Conservation (phyloP, 805 yeast species). For the Cyberlindnera xylosilytica region DNA sequence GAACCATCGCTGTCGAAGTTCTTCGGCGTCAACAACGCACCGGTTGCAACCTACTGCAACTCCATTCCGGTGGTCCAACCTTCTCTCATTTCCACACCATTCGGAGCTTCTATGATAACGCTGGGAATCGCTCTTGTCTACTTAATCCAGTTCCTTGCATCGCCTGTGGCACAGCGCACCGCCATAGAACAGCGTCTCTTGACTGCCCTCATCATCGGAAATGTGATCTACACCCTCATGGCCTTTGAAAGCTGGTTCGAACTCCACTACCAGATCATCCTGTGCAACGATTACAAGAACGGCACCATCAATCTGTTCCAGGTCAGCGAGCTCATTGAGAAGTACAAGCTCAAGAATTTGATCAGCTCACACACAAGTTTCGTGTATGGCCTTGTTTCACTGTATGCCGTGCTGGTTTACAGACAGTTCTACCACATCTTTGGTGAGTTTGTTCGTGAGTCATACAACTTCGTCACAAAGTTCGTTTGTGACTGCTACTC, state of each 20-base stretch:
- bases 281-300: constrained; percentile 29
- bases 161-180: constrained; percentile 6
- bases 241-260: constrained; percentile 27
- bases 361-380: background rate
- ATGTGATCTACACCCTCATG: constrained; percentile 13
- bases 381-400: background rate
- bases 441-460: constrained; percentile 8
- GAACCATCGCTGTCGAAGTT: constrained; percentile 11
- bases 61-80: constrained; percentile 24
- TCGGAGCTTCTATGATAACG: constrained; percentile 23
- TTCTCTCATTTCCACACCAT: constrained; percentile 24
- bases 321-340: constrained; percentile 23
- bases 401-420: constrained; percentile 17
- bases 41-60: constrained; percentile 24
- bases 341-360: constrained; percentile 16
- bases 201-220: constrained; percentile 22
- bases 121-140: constrained; percentile 17
- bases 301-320: constrained; percentile 25
- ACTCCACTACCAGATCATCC: constrained; percentile 20
- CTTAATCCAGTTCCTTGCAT: constrained; percentile 7
- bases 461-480: constrained; percentile 1
- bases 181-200: constrained; percentile 26
- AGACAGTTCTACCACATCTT: constrained; percentile 18
- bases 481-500: too few relatives aligned
- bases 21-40: constrained; percentile 25